Conservation (phyloP, 331 rosid species). For the Spiraea crenata region DNA sequence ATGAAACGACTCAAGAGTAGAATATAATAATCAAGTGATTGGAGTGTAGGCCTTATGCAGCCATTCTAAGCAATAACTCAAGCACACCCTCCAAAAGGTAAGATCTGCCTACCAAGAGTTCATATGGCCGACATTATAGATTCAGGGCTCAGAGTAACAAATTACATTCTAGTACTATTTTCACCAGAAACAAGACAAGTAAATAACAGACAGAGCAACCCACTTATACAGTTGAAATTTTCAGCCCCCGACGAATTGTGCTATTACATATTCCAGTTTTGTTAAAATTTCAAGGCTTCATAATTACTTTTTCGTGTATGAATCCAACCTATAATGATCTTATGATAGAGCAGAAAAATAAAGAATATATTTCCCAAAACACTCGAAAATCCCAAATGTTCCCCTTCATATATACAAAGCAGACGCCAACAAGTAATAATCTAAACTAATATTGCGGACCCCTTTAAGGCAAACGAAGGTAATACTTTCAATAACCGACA, state of each 20-base stretch:
- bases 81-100: not conserved
- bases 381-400: not conserved
- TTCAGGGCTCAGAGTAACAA: not conserved
- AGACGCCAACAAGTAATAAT: conserved; percentile 1
- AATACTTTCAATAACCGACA: not conserved
- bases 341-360: not conserved
- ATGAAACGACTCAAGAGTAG: conserved; percentile 4
- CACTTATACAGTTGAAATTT: not conserved
- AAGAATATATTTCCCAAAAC: not conserved
- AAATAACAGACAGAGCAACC: not conserved
- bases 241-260: not conserved
- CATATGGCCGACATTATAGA: not conserved
- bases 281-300: not conserved
- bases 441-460: conserved; percentile 11
- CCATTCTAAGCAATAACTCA: not conserved
- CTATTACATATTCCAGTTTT: not conserved
- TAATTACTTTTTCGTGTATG: not conserved
- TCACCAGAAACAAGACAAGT: not conserved
- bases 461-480: not conserved
- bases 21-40: not conserved
- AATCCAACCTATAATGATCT: not conserved
- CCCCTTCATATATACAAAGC: conserved; percentile 4
- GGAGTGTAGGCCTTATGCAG: not conserved
- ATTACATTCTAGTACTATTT: not conserved
- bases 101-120: not conserved